phyloP scores from a whole-genome alignment of 2,329 filamentous ascomycete genomes.

The Fusarium sp. region DNA sequence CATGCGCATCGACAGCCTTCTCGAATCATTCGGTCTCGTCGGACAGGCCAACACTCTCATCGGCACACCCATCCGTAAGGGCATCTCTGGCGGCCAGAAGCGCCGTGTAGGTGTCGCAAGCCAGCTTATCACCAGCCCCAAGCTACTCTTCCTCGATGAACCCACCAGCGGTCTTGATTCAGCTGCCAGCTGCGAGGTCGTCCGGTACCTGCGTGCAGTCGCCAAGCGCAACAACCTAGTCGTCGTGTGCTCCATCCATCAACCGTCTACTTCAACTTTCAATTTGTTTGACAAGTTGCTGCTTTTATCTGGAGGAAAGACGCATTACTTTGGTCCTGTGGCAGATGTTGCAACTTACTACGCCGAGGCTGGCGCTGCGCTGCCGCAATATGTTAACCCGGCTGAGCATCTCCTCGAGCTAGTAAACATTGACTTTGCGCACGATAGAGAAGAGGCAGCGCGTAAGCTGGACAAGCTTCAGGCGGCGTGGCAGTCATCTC shows the following conservation, averaged over 20 bases:
- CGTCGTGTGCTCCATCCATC: constrained; percentile 83
- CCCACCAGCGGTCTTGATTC: constrained; percentile 86
- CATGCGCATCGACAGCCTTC: constrained; percentile 68
- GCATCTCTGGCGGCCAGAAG: constrained; percentile 86
- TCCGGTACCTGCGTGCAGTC: constrained; percentile 73
- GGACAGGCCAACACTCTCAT: constrained; percentile 74
- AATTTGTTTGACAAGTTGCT: constrained; percentile 81
- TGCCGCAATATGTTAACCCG: constrained; percentile 77
- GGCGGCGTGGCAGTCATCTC: constrained; percentile 40
- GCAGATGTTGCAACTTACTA: constrained; percentile 68
- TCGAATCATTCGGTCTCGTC: constrained; percentile 76
- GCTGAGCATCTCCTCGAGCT: constrained; percentile 82
- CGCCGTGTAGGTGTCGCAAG: constrained; percentile 79
- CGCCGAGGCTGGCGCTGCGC: constrained; percentile 62
- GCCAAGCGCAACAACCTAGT: constrained; percentile 74
- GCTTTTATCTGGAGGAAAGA: constrained; percentile 73
- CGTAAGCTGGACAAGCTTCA: constrained; percentile 45
- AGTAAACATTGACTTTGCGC: constrained; percentile 77
- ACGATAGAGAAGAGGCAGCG: constrained; percentile 55
- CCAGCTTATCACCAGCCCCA: constrained; percentile 80
- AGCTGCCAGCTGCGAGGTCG: constrained; percentile 76
- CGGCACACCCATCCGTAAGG: constrained; percentile 82
- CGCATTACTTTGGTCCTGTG: constrained; percentile 76
- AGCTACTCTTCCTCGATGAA: constrained; percentile 83
- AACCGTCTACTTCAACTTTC: constrained; percentile 81